Percentiles rank a stretch among this genome's conserved stretches.
phyloP scores from a whole-genome alignment of 495 filamentous ascomycete species.

The Penicillium nucicola region DNA sequence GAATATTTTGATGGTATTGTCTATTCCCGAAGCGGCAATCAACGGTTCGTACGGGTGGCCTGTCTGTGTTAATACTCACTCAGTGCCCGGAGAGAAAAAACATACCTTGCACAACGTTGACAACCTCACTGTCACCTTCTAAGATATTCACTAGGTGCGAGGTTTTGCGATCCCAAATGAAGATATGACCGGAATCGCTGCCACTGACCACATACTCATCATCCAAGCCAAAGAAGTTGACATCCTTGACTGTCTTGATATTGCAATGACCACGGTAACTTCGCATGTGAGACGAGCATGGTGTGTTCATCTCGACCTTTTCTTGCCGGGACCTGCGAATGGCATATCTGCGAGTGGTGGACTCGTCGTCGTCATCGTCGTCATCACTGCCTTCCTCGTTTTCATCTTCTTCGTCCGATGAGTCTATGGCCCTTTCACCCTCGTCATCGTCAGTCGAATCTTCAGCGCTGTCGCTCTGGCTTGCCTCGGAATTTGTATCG shows the following conservation, averaged over 20 bases:
- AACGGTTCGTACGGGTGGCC: conserved; percentile 72
- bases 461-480: conserved; percentile 27
- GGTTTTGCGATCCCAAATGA: conserved; percentile 69
- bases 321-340: conserved; percentile 34
- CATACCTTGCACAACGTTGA: conserved; percentile 68
- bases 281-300: conserved; percentile 56
- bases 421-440: not conserved
- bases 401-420: not conserved
- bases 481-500: conserved; percentile 26
- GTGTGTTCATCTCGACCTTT: conserved; percentile 51
- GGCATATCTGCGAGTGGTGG: conserved; percentile 20
- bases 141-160: conserved; percentile 63
- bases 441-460: not conserved
- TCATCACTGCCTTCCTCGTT: conserved; percentile 24
- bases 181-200: conserved; percentile 65
- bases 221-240: conserved; percentile 68
- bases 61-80: not conserved
- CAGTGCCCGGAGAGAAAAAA: not conserved
- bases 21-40: conserved; percentile 69
- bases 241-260: conserved; percentile 71
- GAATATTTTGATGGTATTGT: conserved; percentile 75
- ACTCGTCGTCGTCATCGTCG: conserved; percentile 28
- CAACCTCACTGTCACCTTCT: conserved; percentile 68
- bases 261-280: conserved; percentile 70
- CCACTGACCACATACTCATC: conserved; percentile 76